These are phyloP conservation scores for Closterium sp. DNA, from an alignment of 139 green algal genomes.

Conservation along the genomic window DNA sequence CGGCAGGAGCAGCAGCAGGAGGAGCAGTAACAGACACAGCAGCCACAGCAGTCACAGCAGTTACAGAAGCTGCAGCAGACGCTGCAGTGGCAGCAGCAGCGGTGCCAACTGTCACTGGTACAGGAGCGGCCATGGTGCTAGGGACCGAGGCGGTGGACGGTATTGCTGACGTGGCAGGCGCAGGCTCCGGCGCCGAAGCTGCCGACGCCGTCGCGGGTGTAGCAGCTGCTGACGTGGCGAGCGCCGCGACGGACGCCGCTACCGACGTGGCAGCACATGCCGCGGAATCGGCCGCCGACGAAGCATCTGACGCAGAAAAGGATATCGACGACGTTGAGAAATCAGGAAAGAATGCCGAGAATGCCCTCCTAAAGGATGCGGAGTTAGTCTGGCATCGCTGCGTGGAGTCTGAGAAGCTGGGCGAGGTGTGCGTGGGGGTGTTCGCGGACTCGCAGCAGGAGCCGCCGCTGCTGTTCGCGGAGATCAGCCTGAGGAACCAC, in stretches of 20 bases:
- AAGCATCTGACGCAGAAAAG: neutral
- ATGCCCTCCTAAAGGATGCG: neutral
- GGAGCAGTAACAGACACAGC: neutral
- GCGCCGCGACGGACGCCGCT: neutral
- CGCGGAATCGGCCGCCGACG: neutral
- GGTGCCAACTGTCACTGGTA: neutral
- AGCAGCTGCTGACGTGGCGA: neutral
- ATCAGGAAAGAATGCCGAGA: neutral
- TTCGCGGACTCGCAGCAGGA: neutral
- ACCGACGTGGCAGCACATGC: neutral
- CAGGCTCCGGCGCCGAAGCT: no score
- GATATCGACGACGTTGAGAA: neutral
- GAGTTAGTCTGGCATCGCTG: neutral
- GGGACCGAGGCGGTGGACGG: neutral
- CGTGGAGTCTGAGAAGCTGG: neutral
- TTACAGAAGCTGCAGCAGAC: neutral
- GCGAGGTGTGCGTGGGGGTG: neutral
- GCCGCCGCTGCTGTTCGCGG: neutral
- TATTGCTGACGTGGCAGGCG: neutral
- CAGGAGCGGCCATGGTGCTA: neutral
- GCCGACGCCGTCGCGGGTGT: neutral
- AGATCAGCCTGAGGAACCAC: slow-evolving; percentile 1
- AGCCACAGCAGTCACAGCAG: neutral
- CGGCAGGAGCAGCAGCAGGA: neutral
- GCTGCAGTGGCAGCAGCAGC: no score